Percentiles rank a stretch among this genome's conserved stretches.
phyloP scores from a whole-genome alignment of 2,329 filamentous ascomycete species.

The Fusarium virguliforme region DNA sequence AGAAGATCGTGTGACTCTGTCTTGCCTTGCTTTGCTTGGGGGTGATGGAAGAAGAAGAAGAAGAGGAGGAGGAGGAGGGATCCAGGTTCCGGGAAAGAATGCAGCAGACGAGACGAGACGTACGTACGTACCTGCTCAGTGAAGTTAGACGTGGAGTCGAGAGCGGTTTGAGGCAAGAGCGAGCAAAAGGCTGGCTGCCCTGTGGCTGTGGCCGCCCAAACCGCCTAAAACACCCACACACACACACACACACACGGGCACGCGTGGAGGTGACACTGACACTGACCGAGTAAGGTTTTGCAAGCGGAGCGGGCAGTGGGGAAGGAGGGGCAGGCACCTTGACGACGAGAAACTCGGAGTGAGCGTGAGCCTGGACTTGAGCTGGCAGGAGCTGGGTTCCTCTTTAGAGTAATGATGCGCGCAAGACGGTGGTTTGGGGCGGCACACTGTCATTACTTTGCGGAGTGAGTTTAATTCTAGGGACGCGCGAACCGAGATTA shows the following conservation, averaged over 20 bases:
- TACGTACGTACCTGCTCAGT: background rate
- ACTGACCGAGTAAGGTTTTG: background rate
- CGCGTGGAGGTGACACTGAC: conserved; percentile 2
- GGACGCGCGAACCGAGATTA: conserved; percentile 27
- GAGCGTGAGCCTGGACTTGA: background rate
- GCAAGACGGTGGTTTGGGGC: conserved; percentile 36
- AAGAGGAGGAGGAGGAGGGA: conserved; percentile 42
- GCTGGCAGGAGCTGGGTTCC: conserved; percentile 10
- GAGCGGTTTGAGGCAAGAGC: conserved; percentile 20
- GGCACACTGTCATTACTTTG: conserved; percentile 35
- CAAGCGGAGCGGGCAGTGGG: conserved; percentile 29
- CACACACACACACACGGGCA: background rate
- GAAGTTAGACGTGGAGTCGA: conserved; percentile 15
- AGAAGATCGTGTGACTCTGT: conserved; percentile 19
- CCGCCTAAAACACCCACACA: conserved; percentile 1
- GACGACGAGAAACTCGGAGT: conserved; percentile 6
- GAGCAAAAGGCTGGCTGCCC: background rate
- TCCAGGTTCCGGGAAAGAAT: conserved; percentile 23
- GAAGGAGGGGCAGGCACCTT: conserved; percentile 19
- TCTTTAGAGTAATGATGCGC: conserved; percentile 41
- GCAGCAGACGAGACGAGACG: background rate
- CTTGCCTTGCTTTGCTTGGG: conserved; percentile 17
- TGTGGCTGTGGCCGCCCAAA: conserved; percentile 22
- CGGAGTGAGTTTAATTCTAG: conserved; percentile 36
- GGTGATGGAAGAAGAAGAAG: conserved; percentile 35